Conservation (phyloP, 2,329 filamentous ascomycete species). For the Diaporthe citrichinensis region DNA sequence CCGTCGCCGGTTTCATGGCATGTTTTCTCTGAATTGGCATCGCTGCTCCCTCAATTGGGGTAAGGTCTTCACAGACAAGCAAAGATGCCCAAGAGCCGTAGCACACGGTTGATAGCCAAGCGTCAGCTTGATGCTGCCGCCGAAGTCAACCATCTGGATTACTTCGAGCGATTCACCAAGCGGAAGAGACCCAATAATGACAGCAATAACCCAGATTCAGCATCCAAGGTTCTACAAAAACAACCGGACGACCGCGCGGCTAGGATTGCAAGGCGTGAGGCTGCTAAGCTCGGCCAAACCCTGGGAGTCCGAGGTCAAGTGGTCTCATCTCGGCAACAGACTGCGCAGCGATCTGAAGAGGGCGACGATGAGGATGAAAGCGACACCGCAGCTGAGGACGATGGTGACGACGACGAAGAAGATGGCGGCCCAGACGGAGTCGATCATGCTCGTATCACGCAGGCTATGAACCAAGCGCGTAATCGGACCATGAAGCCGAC, state of each 20-base stretch:
- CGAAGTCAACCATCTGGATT: slow-evolving; percentile 24
- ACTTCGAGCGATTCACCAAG: slow-evolving; percentile 27
- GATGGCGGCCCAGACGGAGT: neutral
- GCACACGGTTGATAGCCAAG: slow-evolving; percentile 9
- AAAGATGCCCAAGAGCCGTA: slow-evolving; percentile 29
- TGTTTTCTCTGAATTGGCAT: neutral
- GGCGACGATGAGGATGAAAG: neutral
- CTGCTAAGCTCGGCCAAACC: neutral
- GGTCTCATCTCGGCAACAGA: slow-evolving; percentile 2
- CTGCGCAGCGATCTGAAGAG: neutral
- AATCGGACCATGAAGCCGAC: neutral
- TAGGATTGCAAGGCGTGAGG: neutral
- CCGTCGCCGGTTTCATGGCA: neutral
- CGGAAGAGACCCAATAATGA: neutral
- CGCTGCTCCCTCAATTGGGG: neutral
- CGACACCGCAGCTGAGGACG: neutral
- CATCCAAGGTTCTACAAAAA: neutral
- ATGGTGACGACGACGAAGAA: slow-evolving; percentile 29
- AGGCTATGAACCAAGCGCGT: slow-evolving; percentile 33
- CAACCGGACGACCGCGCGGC: neutral
- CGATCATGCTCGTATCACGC: slow-evolving; percentile 19
- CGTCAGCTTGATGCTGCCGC: neutral
- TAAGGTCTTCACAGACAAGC: neutral
- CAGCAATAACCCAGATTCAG: neutral
- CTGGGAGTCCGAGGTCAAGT: neutral